Conservation (phyloP, 2,329 filamentous ascomycete species). For the Parastagonospora nodorum region DNA sequence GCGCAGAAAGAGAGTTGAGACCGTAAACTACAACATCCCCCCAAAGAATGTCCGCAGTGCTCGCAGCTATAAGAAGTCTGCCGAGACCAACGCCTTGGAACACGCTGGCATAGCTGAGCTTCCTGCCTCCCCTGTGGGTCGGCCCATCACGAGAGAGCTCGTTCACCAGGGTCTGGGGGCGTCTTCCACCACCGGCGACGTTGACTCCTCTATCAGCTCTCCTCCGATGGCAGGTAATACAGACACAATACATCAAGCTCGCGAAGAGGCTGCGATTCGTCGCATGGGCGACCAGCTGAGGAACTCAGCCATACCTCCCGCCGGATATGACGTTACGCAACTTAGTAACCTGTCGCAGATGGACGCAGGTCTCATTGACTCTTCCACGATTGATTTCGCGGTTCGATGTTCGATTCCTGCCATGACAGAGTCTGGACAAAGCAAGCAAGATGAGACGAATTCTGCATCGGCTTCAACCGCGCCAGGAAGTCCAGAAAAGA, state of each 20-base stretch:
- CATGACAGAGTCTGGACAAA: constrained; percentile 19
- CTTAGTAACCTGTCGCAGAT: constrained; percentile 33
- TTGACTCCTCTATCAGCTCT: constrained; percentile 16
- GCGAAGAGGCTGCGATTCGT: neutral
- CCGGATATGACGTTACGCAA: constrained; percentile 11
- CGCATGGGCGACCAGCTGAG: neutral
- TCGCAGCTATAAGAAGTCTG: neutral
- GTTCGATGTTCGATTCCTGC: constrained; percentile 37
- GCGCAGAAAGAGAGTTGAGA: constrained; percentile 52
- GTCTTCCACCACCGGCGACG: constrained; percentile 31
- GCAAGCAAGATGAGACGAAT: constrained; percentile 7
- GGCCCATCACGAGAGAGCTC: constrained; percentile 40
- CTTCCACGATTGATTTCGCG: constrained; percentile 40
- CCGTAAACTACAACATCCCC: constrained; percentile 9
- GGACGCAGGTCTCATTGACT: constrained; percentile 33
- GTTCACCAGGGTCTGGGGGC: constrained; percentile 35
- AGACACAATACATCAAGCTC: constrained; percentile 1
- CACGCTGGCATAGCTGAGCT: constrained; percentile 27
- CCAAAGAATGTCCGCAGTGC: neutral
- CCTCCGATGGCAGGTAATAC: neutral
- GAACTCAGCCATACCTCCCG: neutral
- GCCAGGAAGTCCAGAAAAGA: constrained; percentile 15
- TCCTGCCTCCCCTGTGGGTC: constrained; percentile 38
- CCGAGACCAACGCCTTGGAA: constrained; percentile 9
- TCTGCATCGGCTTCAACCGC: constrained; percentile 1